These are phyloP conservation scores for Elongisporangium senticosum DNA, from an alignment of 352 stramenopile genomes.

Conservation along the genomic window DNA sequence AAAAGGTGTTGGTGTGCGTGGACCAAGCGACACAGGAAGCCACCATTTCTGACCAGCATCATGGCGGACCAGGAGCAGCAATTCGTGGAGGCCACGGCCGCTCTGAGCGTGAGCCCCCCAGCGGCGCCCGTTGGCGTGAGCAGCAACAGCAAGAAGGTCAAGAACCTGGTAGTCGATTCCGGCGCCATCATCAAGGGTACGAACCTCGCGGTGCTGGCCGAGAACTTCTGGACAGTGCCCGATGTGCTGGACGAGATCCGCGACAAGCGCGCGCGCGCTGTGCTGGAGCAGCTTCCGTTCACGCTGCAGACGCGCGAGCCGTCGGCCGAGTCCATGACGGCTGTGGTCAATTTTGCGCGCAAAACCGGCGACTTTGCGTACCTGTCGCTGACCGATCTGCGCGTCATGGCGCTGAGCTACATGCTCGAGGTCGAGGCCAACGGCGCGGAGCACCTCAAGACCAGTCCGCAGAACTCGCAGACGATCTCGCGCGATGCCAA, in stretches of 20 bases:
- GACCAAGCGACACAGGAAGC: slow-evolving; percentile 7
- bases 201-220: slow-evolving; percentile 61
- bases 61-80: slow-evolving; percentile 21
- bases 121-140: slow-evolving; percentile 1
- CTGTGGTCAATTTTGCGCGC: slow-evolving; percentile 75
- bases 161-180: slow-evolving; percentile 80
- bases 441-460: slow-evolving; percentile 59
- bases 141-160: slow-evolving; percentile 62
- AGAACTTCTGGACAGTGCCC: slow-evolving; percentile 86
- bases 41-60: slow-evolving; percentile 1
- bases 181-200: slow-evolving; percentile 87
- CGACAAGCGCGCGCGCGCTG: slow-evolving; percentile 64
- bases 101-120: not conserved
- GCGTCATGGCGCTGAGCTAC: slow-evolving; percentile 85
- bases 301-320: slow-evolving; percentile 74
- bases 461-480: slow-evolving; percentile 58
- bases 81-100: slow-evolving; percentile 4
- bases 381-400: slow-evolving; percentile 81
- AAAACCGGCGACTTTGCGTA: slow-evolving; percentile 84
- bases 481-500: slow-evolving; percentile 61
- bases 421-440: slow-evolving; percentile 80
- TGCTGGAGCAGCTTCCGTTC: slow-evolving; percentile 73
- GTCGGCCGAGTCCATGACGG: slow-evolving; percentile 70
- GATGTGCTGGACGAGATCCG: slow-evolving; percentile 84
- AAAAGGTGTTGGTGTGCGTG: slow-evolving; percentile 15